These are phyloP conservation scores for Pyrus pyrifolia DNA, from an alignment of 306 rosid species.

Conservation along the genomic window DNA sequence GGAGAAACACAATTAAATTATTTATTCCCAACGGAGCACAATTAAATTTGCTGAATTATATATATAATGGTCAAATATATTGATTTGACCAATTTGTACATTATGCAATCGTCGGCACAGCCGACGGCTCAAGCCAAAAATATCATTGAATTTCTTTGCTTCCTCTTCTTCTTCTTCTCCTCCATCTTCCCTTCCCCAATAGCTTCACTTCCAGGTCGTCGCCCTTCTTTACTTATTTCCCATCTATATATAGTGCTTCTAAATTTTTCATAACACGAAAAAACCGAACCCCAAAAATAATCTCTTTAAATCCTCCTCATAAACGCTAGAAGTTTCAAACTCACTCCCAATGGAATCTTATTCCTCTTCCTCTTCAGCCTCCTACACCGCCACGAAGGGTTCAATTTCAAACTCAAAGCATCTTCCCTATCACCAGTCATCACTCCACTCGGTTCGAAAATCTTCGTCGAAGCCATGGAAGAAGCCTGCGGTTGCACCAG, in stretches of 20 bases:
- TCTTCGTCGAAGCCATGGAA: constrained; percentile 44
- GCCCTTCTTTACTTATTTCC: constrained; percentile 11
- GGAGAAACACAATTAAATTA: not conserved
- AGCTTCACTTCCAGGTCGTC: constrained; percentile 20
- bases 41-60: not conserved
- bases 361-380: not conserved
- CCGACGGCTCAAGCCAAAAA: constrained; percentile 50
- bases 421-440: not conserved
- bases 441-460: constrained; percentile 42
- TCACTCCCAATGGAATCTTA: not conserved
- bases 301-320: not conserved
- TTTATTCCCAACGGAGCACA: not conserved
- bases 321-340: not conserved
- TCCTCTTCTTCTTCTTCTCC: not conserved
- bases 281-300: not conserved
- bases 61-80: constrained; percentile 15
- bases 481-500: constrained; percentile 53
- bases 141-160: constrained; percentile 5
- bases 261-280: not conserved
- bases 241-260: not conserved
- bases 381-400: not conserved
- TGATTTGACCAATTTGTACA: constrained; percentile 27
- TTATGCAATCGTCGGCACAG: constrained; percentile 15
- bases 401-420: not conserved
- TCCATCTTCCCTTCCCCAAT: not conserved